phyloP scores from a whole-genome alignment of 2,329 filamentous ascomycete species.

The Dactylellina sp. region DNA sequence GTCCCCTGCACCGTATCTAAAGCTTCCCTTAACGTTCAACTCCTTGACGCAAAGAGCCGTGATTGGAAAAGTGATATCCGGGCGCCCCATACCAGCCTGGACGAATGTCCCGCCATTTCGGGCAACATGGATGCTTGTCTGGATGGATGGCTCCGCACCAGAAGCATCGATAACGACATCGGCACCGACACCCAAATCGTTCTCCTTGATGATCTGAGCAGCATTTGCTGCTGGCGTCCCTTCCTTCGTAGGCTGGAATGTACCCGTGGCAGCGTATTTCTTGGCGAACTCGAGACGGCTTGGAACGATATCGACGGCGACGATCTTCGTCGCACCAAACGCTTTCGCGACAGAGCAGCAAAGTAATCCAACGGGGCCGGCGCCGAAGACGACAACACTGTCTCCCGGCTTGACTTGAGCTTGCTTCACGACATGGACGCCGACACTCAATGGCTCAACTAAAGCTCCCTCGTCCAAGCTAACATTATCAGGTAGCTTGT shows the following conservation, averaged over 20 bases:
- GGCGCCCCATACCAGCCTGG: conserved; percentile 89
- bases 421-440: conserved; percentile 84
- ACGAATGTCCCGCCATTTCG: conserved; percentile 80
- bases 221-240: conserved; percentile 79
- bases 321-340: conserved; percentile 85
- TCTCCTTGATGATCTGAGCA: conserved; percentile 72
- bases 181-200: conserved; percentile 73
- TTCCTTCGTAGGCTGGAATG: conserved; percentile 74
- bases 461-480: conserved; percentile 87
- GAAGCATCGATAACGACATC: conserved; percentile 85
- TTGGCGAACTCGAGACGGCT: conserved; percentile 82
- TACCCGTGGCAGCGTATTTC: conserved; percentile 70
- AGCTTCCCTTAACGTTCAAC: conserved; percentile 85
- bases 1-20: conserved; percentile 88
- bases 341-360: conserved; percentile 86
- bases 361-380: conserved; percentile 86
- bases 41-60: conserved; percentile 91
- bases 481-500: conserved; percentile 82
- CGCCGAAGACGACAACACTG: conserved; percentile 84
- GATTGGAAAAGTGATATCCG: conserved; percentile 90
- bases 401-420: conserved; percentile 78
- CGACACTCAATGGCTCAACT: conserved; percentile 87
- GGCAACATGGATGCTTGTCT: conserved; percentile 77
- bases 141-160: conserved; percentile 81
- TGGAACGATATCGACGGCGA: conserved; percentile 88